Evolutionary conservation across 257 asterid species (phyloP).

Genomic region (Jasminum sambac): DNA sequence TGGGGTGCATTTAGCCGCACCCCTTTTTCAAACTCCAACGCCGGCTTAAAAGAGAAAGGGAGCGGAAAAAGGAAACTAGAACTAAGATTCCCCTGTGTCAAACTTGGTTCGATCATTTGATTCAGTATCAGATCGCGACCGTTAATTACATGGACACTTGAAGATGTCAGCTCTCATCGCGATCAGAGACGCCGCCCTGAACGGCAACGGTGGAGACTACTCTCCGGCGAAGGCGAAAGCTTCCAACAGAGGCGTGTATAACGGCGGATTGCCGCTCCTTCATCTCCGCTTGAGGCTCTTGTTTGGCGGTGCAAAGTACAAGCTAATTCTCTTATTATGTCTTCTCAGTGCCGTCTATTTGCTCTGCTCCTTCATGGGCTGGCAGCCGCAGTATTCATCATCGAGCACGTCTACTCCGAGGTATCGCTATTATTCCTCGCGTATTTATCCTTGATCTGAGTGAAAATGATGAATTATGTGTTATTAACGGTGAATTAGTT

Average conservation of each 20-base stretch:
- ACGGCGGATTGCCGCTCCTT: conserved; percentile 51
- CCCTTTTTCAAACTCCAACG: background rate
- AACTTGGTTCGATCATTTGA: background rate
- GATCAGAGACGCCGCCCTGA: conserved; percentile 45
- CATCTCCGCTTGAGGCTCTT: conserved; percentile 48
- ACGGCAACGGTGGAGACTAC: conserved; percentile 44
- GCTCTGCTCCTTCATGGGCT: conserved; percentile 54
- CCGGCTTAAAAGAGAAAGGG: background rate
- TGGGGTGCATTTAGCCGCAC: too few species aligned
- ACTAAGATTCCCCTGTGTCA: background rate
- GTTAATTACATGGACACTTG: conserved; percentile 9
- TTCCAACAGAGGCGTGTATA: conserved; percentile 49
- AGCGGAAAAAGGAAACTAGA: background rate
- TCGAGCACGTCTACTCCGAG: conserved; percentile 46
- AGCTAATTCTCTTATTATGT: conserved; percentile 38
- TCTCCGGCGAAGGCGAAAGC: conserved; percentile 66
- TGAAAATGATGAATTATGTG: background rate
- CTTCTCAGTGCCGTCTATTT: conserved; percentile 28
- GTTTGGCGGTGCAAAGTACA: conserved; percentile 44
- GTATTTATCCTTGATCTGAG: conserved; percentile 17
- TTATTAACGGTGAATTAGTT: background rate
- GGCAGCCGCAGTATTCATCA: conserved; percentile 48
- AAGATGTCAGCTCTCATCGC: conserved; percentile 50
- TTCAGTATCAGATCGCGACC: conserved; percentile 1
- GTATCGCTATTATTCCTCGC: conserved; percentile 25